Evolutionary conservation across 2,329 filamentous ascomycete species (phyloP).

Genomic region (Onygenales sp.): DNA sequence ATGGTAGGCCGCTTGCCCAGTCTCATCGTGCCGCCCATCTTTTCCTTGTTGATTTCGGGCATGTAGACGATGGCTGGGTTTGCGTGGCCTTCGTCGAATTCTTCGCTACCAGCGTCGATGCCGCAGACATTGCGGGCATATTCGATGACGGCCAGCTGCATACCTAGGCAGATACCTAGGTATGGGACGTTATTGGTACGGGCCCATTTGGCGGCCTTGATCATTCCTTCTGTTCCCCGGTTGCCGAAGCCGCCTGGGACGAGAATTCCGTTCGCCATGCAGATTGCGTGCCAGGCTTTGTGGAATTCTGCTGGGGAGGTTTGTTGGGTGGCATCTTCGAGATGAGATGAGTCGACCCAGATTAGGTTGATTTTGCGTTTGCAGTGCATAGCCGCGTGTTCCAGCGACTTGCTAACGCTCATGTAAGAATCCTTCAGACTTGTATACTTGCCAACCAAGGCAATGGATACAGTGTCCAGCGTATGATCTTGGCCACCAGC

Average conservation of each 20-base stretch:
- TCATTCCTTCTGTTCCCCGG: constrained; percentile 83
- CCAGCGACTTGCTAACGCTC: constrained; percentile 73
- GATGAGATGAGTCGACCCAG: constrained; percentile 75
- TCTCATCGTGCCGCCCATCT: constrained; percentile 79
- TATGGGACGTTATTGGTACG: constrained; percentile 72
- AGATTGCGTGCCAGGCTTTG: constrained; percentile 74
- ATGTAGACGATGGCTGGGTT: constrained; percentile 78
- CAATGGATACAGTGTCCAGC: constrained; percentile 65
- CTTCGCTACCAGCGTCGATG: constrained; percentile 49
- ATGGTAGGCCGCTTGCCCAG: constrained; percentile 64
- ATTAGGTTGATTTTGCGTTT: constrained; percentile 67
- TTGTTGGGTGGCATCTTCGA: constrained; percentile 58
- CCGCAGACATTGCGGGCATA: constrained; percentile 68
- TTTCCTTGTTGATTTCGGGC: constrained; percentile 73
- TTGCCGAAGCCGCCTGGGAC: constrained; percentile 69
- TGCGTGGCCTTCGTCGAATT: constrained; percentile 47
- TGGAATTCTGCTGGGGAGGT: constrained; percentile 65
- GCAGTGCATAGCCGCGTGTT: constrained; percentile 86
- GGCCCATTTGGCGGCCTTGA: constrained; percentile 76
- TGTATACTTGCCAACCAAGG: constrained; percentile 86
- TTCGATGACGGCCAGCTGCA: constrained; percentile 90
- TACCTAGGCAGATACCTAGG: constrained; percentile 82
- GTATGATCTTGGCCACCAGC: constrained; percentile 58
- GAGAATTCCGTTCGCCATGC: constrained; percentile 50
- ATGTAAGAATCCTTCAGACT: constrained; percentile 79